Evolutionary conservation across 352 stramenopile genomes (phyloP).

Genomic region (Phytophthora gonapodyides): DNA sequence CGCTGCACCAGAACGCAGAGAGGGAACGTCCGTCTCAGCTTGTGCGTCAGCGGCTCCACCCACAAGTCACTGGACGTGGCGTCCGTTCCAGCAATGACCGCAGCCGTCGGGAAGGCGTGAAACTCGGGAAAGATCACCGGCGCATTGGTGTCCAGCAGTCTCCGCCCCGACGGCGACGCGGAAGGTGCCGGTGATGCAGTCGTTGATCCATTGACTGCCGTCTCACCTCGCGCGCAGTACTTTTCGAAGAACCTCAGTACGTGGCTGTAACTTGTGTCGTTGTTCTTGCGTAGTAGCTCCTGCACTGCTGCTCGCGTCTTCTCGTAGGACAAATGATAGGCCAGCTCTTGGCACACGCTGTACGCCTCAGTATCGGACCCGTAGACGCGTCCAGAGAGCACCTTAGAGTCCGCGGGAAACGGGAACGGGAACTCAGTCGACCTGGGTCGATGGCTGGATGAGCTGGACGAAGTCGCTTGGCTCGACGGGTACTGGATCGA

Average conservation of each 20-base stretch:
- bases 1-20: slow-evolving; percentile 58
- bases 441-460: background rate
- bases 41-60: slow-evolving; percentile 67
- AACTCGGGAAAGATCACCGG: slow-evolving; percentile 46
- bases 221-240: slow-evolving; percentile 37
- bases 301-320: slow-evolving; percentile 56
- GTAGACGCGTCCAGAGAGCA: slow-evolving; percentile 8
- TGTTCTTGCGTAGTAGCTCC: slow-evolving; percentile 64
- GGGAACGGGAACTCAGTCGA: slow-evolving; percentile 25
- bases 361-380: slow-evolving; percentile 46
- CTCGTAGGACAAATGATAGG: slow-evolving; percentile 68
- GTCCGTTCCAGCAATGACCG: slow-evolving; percentile 71
- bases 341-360: slow-evolving; percentile 59
- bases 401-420: slow-evolving; percentile 20
- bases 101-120: slow-evolving; percentile 60
- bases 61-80: slow-evolving; percentile 79
- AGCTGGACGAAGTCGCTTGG: background rate
- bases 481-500: slow-evolving; percentile 49
- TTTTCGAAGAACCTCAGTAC: slow-evolving; percentile 65
- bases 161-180: slow-evolving; percentile 7
- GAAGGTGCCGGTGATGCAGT: background rate
- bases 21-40: slow-evolving; percentile 74
- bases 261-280: slow-evolving; percentile 70
- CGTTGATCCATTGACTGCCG: background rate
- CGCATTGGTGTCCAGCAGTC: slow-evolving; percentile 28